These are phyloP conservation scores for Chenopodium quinoa DNA, from an alignment of 148 eudicot genomes.

Conservation along the genomic window DNA sequence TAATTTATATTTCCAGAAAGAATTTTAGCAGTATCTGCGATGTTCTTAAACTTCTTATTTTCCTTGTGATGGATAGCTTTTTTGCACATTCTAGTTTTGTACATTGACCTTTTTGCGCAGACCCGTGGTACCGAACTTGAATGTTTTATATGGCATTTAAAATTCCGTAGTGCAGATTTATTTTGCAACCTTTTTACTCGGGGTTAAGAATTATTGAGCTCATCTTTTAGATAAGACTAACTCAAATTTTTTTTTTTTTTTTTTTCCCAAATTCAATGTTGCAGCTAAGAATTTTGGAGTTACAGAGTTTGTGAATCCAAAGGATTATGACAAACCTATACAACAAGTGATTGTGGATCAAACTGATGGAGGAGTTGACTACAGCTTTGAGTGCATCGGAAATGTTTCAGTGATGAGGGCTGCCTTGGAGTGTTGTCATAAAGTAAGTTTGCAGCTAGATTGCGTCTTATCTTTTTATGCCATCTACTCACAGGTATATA, in stretches of 20 bases:
- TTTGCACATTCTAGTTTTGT: background rate
- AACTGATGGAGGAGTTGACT: conserved; percentile 99
- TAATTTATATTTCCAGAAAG: background rate
- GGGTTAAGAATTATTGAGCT: background rate
- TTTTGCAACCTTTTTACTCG: background rate
- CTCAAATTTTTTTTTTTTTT: background rate
- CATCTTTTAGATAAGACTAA: background rate
- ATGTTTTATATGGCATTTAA: background rate
- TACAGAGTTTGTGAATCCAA: conserved; percentile 90
- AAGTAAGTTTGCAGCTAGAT: conserved; percentile 40
- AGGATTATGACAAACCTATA: conserved; percentile 88
- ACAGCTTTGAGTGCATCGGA: conserved; percentile 98
- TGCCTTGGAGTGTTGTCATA: conserved; percentile 98
- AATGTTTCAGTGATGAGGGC: conserved; percentile 92
- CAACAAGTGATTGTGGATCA: conserved; percentile 89
- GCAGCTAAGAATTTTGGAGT: conserved; percentile 96
- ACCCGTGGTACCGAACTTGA: background rate
- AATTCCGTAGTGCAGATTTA: background rate
- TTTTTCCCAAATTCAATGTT: conserved; percentile 11
- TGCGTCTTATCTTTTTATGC: background rate
- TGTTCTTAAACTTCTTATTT: background rate
- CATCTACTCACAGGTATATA: background rate
- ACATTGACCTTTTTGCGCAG: background rate
- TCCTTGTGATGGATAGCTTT: background rate
- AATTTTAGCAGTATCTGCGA: background rate